Evolutionary conservation across 148 eudicot species (phyloP).

Genomic region (Fagopyrum homotropicum): DNA sequence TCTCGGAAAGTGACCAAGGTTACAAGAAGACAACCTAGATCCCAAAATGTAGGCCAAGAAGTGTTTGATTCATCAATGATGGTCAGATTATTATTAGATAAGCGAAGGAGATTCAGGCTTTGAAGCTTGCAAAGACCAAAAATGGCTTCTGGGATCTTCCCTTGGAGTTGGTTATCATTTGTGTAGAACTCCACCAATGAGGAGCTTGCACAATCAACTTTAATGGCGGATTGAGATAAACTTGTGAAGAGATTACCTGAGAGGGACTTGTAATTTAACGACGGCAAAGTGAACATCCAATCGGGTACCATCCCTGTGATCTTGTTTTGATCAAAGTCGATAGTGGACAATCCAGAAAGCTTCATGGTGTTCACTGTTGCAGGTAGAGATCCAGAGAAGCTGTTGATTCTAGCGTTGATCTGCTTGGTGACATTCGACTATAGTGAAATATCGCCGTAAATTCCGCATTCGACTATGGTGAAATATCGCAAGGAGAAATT

Average conservation of each 20-base stretch:
- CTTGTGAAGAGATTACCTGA: neutral
- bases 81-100: too few relatives aligned
- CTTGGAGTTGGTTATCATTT: too few relatives aligned
- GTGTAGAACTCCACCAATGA: too few relatives aligned
- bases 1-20: constrained; percentile 11
- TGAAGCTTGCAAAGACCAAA: too few relatives aligned
- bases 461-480: neutral
- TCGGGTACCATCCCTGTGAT: constrained; percentile 23
- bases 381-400: constrained; percentile 1
- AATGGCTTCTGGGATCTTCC: too few relatives aligned
- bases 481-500: neutral
- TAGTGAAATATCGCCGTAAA: constrained; percentile 2
- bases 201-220: too few relatives aligned
- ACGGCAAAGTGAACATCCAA: constrained; percentile 20
- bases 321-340: constrained; percentile 7
- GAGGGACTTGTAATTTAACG: neutral
- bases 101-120: too few relatives aligned
- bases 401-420: neutral
- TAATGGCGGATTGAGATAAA: too few relatives aligned
- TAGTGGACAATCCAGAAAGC: neutral
- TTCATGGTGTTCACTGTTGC: neutral
- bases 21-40: constrained; percentile 16
- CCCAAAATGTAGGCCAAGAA: too few relatives aligned
- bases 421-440: constrained; percentile 7
- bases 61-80: too few relatives aligned